Evolutionary conservation across 2,329 filamentous ascomycete species (phyloP), one percentile per base, ranked within the genome.

Genomic region (Colletotrichum sp.): DNA sequence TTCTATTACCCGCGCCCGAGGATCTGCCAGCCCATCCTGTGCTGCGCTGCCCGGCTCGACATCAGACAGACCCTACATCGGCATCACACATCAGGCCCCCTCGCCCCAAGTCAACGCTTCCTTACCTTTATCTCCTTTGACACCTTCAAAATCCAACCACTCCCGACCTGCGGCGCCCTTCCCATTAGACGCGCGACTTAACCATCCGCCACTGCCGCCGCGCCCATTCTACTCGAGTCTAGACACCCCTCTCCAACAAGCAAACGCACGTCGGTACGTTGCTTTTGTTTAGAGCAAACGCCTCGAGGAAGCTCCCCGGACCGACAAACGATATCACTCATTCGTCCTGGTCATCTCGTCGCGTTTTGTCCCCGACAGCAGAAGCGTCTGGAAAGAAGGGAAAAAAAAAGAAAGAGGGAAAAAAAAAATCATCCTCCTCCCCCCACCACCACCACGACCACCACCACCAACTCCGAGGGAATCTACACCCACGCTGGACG

Each of bases 31-130:
- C 75, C 66, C 75, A 69, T 76, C 75, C 74, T 55, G 71, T 73
- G 73, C 73, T 73, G 73, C 59, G 48, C 69, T 75, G 75, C 71
- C 26, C 71, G 71, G 66, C 75, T 76, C 67, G 67, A 76, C 71
- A 76, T 76, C 75, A 75, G 75, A 76, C 75, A 76, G 75, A 76
- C 65, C 71, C 75, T 74, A 75, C 66, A 48, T 67, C 71, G 71
- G 52, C 71, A 71, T 76, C 75, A 71, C 65, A 75, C 71, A 75
- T 75, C 55, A 71, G 71, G 73, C 75, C 52, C 75, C 55, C 71
- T 73, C 71, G 28, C 60, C 68, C 71, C 71, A 74, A 76, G 75
- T 75, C 75, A 69, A 75, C 75, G 75, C 75, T 75, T 59, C 75
- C 75, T 75, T 76, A 76, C 75, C 75, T 76, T 76, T 60, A 26